Base-by-base conservation (phyloP, 495 filamentous ascomycete genomes). In the Penicillium odoratum region DNA sequence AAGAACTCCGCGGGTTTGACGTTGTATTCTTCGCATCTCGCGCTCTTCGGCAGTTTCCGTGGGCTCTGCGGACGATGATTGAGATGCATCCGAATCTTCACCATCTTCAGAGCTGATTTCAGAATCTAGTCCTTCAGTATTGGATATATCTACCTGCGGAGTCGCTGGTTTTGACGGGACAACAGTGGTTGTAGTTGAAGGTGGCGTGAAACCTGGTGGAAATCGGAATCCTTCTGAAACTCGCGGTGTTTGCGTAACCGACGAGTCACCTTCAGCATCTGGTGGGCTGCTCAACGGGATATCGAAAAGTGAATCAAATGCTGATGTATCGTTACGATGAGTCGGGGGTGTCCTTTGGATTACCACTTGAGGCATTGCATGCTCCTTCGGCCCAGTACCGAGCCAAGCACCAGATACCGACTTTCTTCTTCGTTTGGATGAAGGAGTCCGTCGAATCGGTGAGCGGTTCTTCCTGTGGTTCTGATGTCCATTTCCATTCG, bases 1-100 rank as follows among this genome's bases (percentile, higher is more conserved):
- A 44, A 98, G 80, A 15, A 97, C 92, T 36, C 93, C 93, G 53
- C 85, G 86, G 45, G 93, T 93, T 56, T 74, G 84, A 45, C 77
- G 81, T 42, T 81, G 73, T 15, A 77, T 63, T 51, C 64, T 66
- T 58, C 68, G 62, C 10, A 85, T 68, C 43, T 57, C 60, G 29
- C 57, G 53, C 26, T 73, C 69, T 51, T 73, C 63, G 1, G 49
- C 56, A 11, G 59, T 59, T 47, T 61, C 56, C 3, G 65, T 56
- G 11, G 51, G 38, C 29, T 58, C 53, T 33, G 53, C 51, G 6
- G 28, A 52, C 7, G 60, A 59, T 6, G 36, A n/a, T 15, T 55
- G 34, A 21, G 69, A 66, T 11, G 66, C 56, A 25, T 58, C 53
- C 0, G 70, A 69, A 11, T 59, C 56, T 44, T 31, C 51, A 42